Evolutionary conservation across 2,329 filamentous ascomycete species (phyloP), one percentile per base, ranked within the genome.

Genomic region (Fusarium fujikuroi): DNA sequence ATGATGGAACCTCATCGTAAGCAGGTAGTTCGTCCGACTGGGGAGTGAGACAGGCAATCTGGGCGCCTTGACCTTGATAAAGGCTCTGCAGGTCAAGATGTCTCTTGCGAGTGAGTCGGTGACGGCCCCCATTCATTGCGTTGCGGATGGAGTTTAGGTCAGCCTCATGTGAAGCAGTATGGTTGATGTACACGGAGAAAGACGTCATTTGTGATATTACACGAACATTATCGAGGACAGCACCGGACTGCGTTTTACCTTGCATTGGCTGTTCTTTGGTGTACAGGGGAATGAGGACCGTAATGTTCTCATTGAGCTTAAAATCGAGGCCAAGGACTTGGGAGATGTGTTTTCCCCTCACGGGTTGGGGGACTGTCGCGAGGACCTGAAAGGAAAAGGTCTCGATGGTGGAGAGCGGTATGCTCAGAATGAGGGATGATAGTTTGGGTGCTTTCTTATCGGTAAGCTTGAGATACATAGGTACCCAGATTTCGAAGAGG

Each of bases 1-100:
- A 14, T 7, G 43, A 25, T 9, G 23, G 11, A 1, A 25, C 16
- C 0, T 44, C 23, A 19, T 44, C 43, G 16, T 44, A 44, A 3
- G 42, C 42, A 1, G 42, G 42, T 1, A 44, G 16, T 0, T 9
- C 3, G 0, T 44, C 42, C 0, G 12, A 3, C 16, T 14, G 42
- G 10, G n/a, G 0, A 23, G 10, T 5, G 11, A 44, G 12, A 44
- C 5, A 16, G 3, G 23, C 16, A 14, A 44, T 25, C 3, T 9
- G 23, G 11, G 42, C 16, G 1, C 42, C 23, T 44, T 19, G 16
- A 19, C 42, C 42, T 9, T 25, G 23, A 44, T 44, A 25, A 3
- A 25, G 42, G 23, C 42, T 44, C 23, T 44, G 42, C 3, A 44
- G 42, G 23, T 44, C 42, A 44, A 44, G 23, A 7, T 25, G 23